Evolutionary conservation across 2,329 filamentous ascomycete genomes (phyloP).

Genomic region (Alternaria sp.): DNA sequence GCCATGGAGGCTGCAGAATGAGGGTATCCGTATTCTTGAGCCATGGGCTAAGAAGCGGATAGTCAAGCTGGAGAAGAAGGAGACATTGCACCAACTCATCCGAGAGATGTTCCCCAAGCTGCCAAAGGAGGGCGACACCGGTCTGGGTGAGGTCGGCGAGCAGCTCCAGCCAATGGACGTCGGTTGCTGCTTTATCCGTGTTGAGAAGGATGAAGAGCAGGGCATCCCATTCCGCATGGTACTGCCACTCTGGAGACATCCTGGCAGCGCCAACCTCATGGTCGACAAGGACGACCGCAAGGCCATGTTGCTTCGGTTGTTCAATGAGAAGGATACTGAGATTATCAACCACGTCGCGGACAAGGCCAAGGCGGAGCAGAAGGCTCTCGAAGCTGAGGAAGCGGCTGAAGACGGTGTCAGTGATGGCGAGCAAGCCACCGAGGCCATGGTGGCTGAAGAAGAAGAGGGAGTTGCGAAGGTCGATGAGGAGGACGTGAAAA

Average conservation of each 20-base stretch:
- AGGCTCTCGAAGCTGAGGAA: constrained; percentile 27
- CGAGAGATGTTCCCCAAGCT: constrained; percentile 98
- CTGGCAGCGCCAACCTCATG: constrained; percentile 94
- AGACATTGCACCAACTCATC: constrained; percentile 81
- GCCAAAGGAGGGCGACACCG: constrained; percentile 74
- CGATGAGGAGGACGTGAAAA: constrained; percentile 12
- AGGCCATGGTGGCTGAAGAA: constrained; percentile 10
- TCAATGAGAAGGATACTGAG: constrained; percentile 85
- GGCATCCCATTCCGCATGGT: constrained; percentile 80
- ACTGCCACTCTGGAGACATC: constrained; percentile 91
- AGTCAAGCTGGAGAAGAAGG: constrained; percentile 76
- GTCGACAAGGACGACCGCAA: constrained; percentile 93
- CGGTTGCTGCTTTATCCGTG: constrained; percentile 87
- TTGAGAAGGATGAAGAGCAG: constrained; percentile 76
- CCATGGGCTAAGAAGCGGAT: constrained; percentile 87
- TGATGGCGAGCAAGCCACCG: constrained; percentile 10
- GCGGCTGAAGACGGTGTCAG: constrained; percentile 18
- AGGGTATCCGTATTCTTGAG: constrained; percentile 89
- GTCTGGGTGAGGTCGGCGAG: constrained; percentile 87
- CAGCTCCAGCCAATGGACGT: constrained; percentile 80
- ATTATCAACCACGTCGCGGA: constrained; percentile 58
- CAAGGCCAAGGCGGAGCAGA: constrained; percentile 38
- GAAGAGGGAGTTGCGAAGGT: constrained; percentile 15
- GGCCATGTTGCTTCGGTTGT: constrained; percentile 90
- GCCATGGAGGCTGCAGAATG: constrained; percentile 93